Base-by-base conservation (phyloP, 129 eudicot genomes). In the Sambucus nigra region DNA sequence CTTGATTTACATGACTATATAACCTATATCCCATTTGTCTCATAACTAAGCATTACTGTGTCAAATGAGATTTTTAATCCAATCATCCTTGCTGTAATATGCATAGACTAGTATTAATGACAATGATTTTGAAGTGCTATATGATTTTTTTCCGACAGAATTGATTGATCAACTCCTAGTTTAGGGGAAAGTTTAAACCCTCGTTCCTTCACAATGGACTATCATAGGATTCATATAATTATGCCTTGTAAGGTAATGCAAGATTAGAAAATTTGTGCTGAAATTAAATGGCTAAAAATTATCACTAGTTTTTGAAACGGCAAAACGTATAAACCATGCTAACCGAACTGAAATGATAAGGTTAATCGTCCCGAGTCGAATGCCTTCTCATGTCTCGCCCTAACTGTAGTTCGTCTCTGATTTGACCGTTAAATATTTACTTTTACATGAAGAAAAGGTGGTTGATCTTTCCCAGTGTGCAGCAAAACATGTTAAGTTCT, bases 401-500 rank as follows among this genome's bases (percentile, higher is more conserved):
- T 49, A 32, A 33, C 46, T 7, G 20, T 10, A 39, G 26, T 25
- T 51, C 24, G 35, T 26, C 0, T 25, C 35, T 28, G 25, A 17
- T 32, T 18, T 32, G 26, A 20, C 26, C 19, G 14, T 33, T 18
- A 32, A 18, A 22, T 19, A 12, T 21, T 28, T 25, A 28, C 24
- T 57, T 57, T 25, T 32, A 19, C 40, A 51, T 27, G 42, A 35
- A 35, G 42, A 12, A 35, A 15, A 35, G 13, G 42, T 3, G 49
- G 25, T 56, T 51, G 13, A 60, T 33, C 6, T 47, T 63, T 52
- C 17, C 27, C 24, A 25, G 23, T 38, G 51, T 22, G 22, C 55
- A 42, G 57, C 53, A 32, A 13, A 29, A 67, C n/a, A 61, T 5
- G 39, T 25, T 6, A 32, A 54, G 64, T 50, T 49, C 69, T 62